Evolutionary conservation across 208 protist species (phyloP), one percentile per base, ranked within the genome.

Genomic region (Blechomonas ayalai): DNA sequence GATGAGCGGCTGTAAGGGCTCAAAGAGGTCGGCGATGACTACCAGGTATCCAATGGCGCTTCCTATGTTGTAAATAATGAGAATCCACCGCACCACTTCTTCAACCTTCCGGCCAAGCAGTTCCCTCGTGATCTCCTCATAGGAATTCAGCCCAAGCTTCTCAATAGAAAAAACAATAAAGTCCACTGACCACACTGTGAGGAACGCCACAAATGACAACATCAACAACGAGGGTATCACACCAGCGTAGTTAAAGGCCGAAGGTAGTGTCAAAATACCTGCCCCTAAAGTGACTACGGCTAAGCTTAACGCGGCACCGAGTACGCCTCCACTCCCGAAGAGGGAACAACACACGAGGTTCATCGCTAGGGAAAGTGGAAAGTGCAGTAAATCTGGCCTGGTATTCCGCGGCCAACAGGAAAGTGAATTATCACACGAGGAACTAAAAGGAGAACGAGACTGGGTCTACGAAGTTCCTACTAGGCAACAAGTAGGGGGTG

Each of bases 211-310:
- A 33, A 73, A 52, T 44, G 60, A 24, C 1, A 89, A 48, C 26
- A 85, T 12, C 1, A 69, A 5, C n/a, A 57, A 56, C 8, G 73
- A 59, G 3, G 52, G 64, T 15, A 80, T 15, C 43, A 89, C 40
- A 29, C 74, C 80, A 4, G 69, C 80, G 41, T 82, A 62, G 22
- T 52, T 56, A 53, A 72, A 89, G 22, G 80, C 75, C 20, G 73
- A 82, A 8, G 80, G 80, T 18, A 89, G 60, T 9, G 80, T 82
- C 34, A 89, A 59, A 35, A 89, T 82, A 23, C 75, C 74, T 9
- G 75, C 75, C 34, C 80, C 80, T 65, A 89, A 83, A 7, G 75
- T 85, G 26, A 73, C 81, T 18, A 89, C 80, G 2, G 80, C 67
- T 10, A 89, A 61, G 35, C 56, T 80, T 12, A 89, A 52, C 15